Evolutionary conservation across 2,329 filamentous ascomycete species (phyloP).

Genomic region (Alternaria gaisen): DNA sequence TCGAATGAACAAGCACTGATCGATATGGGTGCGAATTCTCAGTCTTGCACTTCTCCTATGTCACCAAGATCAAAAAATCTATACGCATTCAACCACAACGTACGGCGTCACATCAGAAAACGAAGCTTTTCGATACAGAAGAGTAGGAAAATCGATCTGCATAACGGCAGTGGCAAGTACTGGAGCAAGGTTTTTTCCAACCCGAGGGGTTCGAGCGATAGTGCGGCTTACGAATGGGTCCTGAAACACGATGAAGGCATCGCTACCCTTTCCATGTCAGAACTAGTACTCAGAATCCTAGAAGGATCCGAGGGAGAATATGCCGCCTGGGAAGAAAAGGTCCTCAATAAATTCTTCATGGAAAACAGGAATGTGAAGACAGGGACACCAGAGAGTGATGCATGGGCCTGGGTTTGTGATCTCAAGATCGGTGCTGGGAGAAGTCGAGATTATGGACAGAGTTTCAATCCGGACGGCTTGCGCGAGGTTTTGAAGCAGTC

Average conservation of each 20-base stretch:
- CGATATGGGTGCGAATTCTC: no score
- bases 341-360: not conserved
- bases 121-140: no score
- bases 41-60: no score
- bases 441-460: not conserved
- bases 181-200: not conserved
- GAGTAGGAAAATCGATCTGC: not conserved
- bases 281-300: not conserved
- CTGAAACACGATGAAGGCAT: not conserved
- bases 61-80: no score
- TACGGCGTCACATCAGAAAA: no score
- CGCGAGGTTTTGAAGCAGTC: not conserved
- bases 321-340: not conserved
- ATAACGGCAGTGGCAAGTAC: not conserved
- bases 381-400: not conserved
- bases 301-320: not conserved
- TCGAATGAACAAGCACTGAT: no score
- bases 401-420: constrained; percentile 16
- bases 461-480: not conserved
- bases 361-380: not conserved
- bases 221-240: not conserved
- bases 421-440: not conserved
- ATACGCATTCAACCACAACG: no score
- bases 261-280: not conserved
- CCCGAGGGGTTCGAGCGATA: not conserved